Evolutionary conservation across 441 rosid species (phyloP).

Genomic region (Adansonia gregorii): DNA sequence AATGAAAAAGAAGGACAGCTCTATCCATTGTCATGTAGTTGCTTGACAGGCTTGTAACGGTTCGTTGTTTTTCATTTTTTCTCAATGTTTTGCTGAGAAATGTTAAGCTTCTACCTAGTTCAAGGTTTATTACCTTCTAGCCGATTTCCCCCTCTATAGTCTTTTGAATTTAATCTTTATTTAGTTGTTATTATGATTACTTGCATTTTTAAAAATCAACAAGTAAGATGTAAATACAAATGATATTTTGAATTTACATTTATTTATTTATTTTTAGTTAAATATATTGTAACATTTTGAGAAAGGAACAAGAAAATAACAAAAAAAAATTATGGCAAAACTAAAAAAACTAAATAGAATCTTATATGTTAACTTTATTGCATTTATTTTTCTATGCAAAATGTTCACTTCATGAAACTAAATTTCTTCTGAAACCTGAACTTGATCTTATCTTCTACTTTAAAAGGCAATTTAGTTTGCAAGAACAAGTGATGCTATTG

Average conservation of each 20-base stretch:
- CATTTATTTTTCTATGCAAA: neutral
- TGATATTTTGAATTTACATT: neutral
- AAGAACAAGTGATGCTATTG: neutral
- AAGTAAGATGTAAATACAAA: neutral
- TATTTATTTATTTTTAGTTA: neutral
- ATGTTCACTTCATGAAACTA: neutral
- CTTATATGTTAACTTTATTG: neutral
- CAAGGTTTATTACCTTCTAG: neutral
- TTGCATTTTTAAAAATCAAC: neutral
- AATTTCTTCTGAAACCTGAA: neutral
- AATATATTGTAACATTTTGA: no score
- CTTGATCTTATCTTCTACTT: neutral
- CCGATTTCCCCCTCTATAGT: neutral
- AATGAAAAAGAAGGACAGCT: slow-evolving; percentile 8
- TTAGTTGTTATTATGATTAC: neutral
- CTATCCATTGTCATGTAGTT: slow-evolving; percentile 42
- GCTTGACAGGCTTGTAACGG: slow-evolving; percentile 74
- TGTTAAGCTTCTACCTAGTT: neutral
- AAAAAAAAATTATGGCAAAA: neutral
- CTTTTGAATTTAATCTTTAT: neutral
- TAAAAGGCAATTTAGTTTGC: slow-evolving; percentile 2
- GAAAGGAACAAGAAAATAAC: neutral
- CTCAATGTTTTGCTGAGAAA: neutral
- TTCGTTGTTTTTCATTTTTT: slow-evolving; percentile 16
- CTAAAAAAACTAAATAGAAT: neutral